phyloP scores from a whole-genome alignment of 352 stramenopile species.

The Globisporangium iwayamae region DNA sequence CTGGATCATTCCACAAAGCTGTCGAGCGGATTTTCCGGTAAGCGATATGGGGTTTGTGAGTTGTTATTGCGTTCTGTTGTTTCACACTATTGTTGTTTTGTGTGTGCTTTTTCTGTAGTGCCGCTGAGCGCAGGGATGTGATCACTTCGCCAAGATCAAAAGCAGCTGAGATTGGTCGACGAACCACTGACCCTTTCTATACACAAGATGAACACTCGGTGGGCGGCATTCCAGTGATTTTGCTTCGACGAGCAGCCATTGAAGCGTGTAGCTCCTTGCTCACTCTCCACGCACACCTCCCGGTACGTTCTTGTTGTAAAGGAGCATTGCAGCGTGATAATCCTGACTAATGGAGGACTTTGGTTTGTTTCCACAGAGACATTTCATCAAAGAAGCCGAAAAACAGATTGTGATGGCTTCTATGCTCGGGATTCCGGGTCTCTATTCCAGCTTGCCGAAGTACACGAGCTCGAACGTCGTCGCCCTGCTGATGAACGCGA shows the following conservation, averaged over 20 bases:
- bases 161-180: slow-evolving; percentile 25
- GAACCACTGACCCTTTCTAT: slow-evolving; percentile 44
- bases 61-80: neutral
- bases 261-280: slow-evolving; percentile 80
- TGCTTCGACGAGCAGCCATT: slow-evolving; percentile 70
- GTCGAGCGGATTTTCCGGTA: slow-evolving; percentile 76
- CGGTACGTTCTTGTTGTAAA: slow-evolving; percentile 26
- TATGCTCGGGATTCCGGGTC: slow-evolving; percentile 59
- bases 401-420: slow-evolving; percentile 55
- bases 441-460: slow-evolving; percentile 81
- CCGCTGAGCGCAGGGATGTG: slow-evolving; percentile 32
- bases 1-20: slow-evolving; percentile 75
- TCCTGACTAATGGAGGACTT: neutral
- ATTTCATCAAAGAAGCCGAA: slow-evolving; percentile 79
- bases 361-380: slow-evolving; percentile 24
- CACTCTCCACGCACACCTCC: slow-evolving; percentile 77
- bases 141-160: slow-evolving; percentile 31
- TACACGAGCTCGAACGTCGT: slow-evolving; percentile 86
- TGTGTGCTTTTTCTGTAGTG: slow-evolving; percentile 6
- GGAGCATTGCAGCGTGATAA: neutral
- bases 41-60: neutral
- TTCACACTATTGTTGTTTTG: slow-evolving; percentile 4
- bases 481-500: slow-evolving; percentile 72
- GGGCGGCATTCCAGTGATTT: slow-evolving; percentile 67
- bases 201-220: slow-evolving; percentile 62